Percentiles rank a stretch among this genome's conserved stretches.
Conservation (phyloP, 2,329 filamentous ascomycete species). For the Hymenoscyphus repandus region DNA sequence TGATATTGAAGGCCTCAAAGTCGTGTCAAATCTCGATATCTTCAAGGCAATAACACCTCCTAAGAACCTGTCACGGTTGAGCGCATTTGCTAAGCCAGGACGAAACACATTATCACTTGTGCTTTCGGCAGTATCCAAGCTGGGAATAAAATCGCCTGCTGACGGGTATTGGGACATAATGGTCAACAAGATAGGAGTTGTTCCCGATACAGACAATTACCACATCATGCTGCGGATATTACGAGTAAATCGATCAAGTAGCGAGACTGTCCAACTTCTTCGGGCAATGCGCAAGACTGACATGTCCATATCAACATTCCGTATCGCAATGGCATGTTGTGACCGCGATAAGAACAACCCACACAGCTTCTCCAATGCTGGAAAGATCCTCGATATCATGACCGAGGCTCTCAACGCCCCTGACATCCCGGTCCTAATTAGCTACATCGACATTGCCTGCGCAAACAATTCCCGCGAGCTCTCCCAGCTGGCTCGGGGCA, state of each 20-base stretch:
- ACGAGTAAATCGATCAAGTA: conserved; percentile 60
- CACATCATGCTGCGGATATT: conserved; percentile 63
- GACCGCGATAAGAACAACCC: conserved; percentile 70
- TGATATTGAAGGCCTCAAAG: background rate
- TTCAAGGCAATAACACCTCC: conserved; percentile 1
- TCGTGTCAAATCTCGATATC: conserved; percentile 1
- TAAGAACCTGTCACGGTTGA: conserved; percentile 19
- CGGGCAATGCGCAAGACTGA: conserved; percentile 43
- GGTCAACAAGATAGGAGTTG: conserved; percentile 53
- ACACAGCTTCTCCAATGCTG: conserved; percentile 62
- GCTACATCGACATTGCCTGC: conserved; percentile 51
- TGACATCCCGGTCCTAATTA: conserved; percentile 45
- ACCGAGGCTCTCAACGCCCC: conserved; percentile 36
- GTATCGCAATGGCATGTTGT: conserved; percentile 69
- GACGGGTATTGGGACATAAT: conserved; percentile 73
- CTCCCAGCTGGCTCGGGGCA: conserved; percentile 41
- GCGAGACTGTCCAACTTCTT: conserved; percentile 55
- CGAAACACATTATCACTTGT: conserved; percentile 63
- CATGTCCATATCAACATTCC: conserved; percentile 52
- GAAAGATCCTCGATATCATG: conserved; percentile 62
- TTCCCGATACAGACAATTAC: conserved; percentile 69
- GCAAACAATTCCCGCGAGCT: conserved; percentile 33
- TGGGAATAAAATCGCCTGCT: conserved; percentile 57
- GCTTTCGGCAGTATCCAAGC: conserved; percentile 56
- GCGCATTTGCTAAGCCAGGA: conserved; percentile 40